Conservation (phyloP, 2,329 filamentous ascomycete species). For the Periconia sp. region DNA sequence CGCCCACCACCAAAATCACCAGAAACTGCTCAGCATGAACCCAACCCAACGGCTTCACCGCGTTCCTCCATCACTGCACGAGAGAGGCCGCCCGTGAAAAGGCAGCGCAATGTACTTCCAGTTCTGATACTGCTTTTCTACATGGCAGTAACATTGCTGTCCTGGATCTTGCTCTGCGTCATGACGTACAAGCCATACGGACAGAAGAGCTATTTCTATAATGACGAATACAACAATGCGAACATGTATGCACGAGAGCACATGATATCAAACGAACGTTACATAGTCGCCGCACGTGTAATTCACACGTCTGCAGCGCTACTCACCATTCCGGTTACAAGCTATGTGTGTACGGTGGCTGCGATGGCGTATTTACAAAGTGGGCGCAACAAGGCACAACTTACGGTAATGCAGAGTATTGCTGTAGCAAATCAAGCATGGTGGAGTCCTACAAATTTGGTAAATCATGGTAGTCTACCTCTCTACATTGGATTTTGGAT, state of each 20-base stretch:
- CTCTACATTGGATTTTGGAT: constrained; percentile 8
- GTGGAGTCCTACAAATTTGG: constrained; percentile 4
- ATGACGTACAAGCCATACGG: neutral
- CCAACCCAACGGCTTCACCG: too few species aligned
- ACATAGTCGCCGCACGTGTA: constrained; percentile 4
- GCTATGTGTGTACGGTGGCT: constrained; percentile 13
- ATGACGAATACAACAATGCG: neutral
- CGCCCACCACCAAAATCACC: too few species aligned
- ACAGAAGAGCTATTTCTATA: neutral
- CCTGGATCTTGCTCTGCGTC: neutral
- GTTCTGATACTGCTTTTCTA: neutral
- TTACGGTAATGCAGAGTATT: constrained; percentile 10
- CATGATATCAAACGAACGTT: constrained; percentile 5
- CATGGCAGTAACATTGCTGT: neutral
- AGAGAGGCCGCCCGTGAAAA: too few species aligned
- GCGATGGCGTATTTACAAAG: constrained; percentile 14
- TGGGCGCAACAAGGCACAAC: constrained; percentile 1
- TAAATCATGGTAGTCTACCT: constrained; percentile 6
- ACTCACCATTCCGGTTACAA: constrained; percentile 14
- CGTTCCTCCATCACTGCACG: too few species aligned
- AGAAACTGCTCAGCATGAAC: too few species aligned
- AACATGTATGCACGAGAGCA: neutral
- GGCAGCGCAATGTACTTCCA: too few species aligned
- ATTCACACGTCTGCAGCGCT: constrained; percentile 8
- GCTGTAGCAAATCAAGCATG: constrained; percentile 14